phyloP scores from a whole-genome alignment of 1,284 basidiomycete genomes.

The Meripilus lineatus region DNA sequence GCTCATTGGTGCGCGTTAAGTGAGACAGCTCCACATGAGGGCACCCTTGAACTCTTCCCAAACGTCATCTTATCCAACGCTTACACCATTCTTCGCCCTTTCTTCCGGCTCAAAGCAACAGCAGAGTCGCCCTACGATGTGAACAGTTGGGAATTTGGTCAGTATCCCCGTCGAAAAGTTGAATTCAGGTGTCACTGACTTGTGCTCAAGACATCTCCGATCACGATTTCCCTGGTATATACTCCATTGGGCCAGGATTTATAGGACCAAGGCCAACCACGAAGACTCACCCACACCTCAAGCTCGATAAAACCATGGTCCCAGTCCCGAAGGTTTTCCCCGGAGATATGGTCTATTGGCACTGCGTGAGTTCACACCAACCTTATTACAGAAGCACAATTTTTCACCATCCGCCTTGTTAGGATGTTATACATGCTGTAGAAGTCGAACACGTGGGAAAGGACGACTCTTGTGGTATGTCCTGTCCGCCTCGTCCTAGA shows the following conservation, averaged over 20 bases:
- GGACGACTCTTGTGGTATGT: slow-evolving; percentile 66
- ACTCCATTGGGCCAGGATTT: slow-evolving; percentile 37
- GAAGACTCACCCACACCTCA: slow-evolving; percentile 60
- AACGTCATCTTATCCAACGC: slow-evolving; percentile 70
- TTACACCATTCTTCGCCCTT: slow-evolving; percentile 80
- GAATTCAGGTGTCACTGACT: background rate
- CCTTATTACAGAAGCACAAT: background rate
- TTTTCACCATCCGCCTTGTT: background rate
- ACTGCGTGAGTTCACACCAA: slow-evolving; percentile 42
- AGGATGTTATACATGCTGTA: slow-evolving; percentile 78
- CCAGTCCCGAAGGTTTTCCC: slow-evolving; percentile 71
- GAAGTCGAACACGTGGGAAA: slow-evolving; percentile 66
- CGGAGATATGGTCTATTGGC: slow-evolving; percentile 87
- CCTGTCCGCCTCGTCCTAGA: background rate
- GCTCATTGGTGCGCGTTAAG: slow-evolving; percentile 27
- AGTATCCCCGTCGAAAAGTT: slow-evolving; percentile 8
- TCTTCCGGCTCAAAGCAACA: slow-evolving; percentile 59
- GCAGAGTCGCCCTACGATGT: slow-evolving; percentile 36
- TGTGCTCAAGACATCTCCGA: slow-evolving; percentile 43
- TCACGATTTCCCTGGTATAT: slow-evolving; percentile 58
- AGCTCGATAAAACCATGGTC: slow-evolving; percentile 68
- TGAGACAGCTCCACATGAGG: slow-evolving; percentile 69
- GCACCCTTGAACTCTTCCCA: slow-evolving; percentile 79
- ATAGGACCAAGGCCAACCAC: slow-evolving; percentile 49
- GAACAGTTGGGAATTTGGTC: slow-evolving; percentile 72